Base-by-base conservation (phyloP, 2,329 filamentous ascomycete species). In the Eutypella sp. region DNA sequence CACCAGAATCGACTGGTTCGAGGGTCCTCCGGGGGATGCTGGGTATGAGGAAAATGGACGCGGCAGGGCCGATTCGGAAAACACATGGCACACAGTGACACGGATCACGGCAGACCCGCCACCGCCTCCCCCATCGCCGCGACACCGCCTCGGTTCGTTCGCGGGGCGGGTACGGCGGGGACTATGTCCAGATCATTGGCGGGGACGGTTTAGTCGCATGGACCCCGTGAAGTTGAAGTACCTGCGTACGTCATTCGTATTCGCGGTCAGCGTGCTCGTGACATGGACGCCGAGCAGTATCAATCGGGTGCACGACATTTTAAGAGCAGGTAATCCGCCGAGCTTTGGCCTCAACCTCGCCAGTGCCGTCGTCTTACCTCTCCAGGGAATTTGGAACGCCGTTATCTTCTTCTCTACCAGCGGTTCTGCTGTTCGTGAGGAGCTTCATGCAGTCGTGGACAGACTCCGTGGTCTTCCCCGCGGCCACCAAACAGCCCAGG, bases 381-480 rank as follows among this genome's bases (percentile, higher is more conserved):
- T 89, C 1, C 88, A 92, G 62, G 88, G 88, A 1, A 78, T 89
- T 25, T 91, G 87, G 86, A 92, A 92, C 59, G 78, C 82, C 24
- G 68, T 88, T 43, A 88, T 93, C 46, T 92, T 90, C 66, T 79
- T 86, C 48, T 76, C 78, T 5, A 87, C 85, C 2, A 87, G 74
- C 52, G 75, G 71, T 68, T 41, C 19, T 1, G 53, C 66, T 36
- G 67, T 73, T 45, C 70, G 65, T 40, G 67, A 64, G 48, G 61
- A 63, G 51, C 22, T 56, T 2, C 50, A 54, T 8, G 48, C 49
- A 24, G 41, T 34, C 20, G 6, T 44, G 5, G 56, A 60, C 40
- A 29, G 42, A 3, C 42, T 55, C 11, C 48, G 42, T 11, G 61
- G 61, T 20, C 44, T 64, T 11, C 61, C 61, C 5, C 52, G 48